phyloP scores from a whole-genome alignment of 805 yeast species.

The Candida hispaniensis region DNA sequence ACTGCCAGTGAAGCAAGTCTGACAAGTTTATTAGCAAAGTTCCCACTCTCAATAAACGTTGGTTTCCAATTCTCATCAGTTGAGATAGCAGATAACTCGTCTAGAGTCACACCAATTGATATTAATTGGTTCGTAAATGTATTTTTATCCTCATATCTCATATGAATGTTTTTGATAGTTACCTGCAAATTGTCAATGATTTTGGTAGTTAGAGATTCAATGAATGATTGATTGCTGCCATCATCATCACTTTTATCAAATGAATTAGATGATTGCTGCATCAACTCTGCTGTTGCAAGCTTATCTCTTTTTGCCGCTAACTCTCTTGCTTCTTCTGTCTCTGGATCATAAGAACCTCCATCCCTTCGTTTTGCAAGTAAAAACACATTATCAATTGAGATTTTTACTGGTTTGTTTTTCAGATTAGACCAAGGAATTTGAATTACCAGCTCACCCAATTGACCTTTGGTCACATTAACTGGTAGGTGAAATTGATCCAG shows the following conservation, averaged over 20 bases:
- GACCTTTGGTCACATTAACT: conserved; percentile 78
- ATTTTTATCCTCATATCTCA: conserved; percentile 77
- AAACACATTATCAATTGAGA: conserved; percentile 76
- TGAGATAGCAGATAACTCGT: conserved; percentile 84
- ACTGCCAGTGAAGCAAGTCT: conserved; percentile 63
- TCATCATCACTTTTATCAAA: conserved; percentile 26
- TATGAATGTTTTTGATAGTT: conserved; percentile 80
- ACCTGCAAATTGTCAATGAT: conserved; percentile 87
- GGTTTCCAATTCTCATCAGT: conserved; percentile 80
- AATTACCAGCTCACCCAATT: conserved; percentile 74
- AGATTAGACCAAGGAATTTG: conserved; percentile 97
- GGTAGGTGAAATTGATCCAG: conserved; percentile 81
- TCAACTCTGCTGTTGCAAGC: conserved; percentile 51
- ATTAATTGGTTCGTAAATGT: conserved; percentile 49
- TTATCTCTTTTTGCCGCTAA: conserved; percentile 56
- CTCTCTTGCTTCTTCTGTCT: conserved; percentile 48
- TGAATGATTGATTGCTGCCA: conserved; percentile 63
- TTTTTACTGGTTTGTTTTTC: conserved; percentile 84
- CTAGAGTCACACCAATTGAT: conserved; percentile 69
- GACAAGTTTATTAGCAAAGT: conserved; percentile 63
- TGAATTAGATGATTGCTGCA: conserved; percentile 36
- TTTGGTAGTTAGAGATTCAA: conserved; percentile 78
- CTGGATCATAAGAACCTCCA: conserved; percentile 48
- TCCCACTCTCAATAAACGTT: conserved; percentile 63
- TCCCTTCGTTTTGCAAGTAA: conserved; percentile 68